These are phyloP conservation scores for Phoma herbarum DNA, from an alignment of 2,329 filamentous ascomycete species.

Conservation along the genomic window DNA sequence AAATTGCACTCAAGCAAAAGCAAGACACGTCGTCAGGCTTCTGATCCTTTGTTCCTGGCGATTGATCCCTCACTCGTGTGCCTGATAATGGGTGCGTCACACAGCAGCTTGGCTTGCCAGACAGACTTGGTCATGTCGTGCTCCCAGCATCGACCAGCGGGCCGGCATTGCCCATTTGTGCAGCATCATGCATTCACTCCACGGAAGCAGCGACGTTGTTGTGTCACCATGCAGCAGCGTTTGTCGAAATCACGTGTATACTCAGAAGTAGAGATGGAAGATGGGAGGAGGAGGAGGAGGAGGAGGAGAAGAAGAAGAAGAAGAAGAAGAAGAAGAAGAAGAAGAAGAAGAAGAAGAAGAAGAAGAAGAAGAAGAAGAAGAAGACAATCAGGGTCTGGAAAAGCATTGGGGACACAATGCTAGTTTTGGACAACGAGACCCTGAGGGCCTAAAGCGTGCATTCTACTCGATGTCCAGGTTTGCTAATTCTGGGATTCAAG, in stretches of 20 bases:
- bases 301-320: not conserved
- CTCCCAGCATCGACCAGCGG: slow-evolving; percentile 22
- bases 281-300: not conserved
- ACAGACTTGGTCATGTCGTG: slow-evolving; percentile 24
- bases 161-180: slow-evolving; percentile 28
- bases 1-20: slow-evolving; percentile 21
- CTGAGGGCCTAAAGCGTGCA: not conserved
- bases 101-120: slow-evolving; percentile 6
- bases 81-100: slow-evolving; percentile 8
- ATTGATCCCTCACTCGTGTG: slow-evolving; percentile 23
- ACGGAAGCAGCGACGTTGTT: slow-evolving; percentile 21
- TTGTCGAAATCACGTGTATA: not conserved
- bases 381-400: not conserved
- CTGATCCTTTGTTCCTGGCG: slow-evolving; percentile 26
- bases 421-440: not conserved
- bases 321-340: not conserved
- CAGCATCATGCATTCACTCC: slow-evolving; percentile 26
- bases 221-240: slow-evolving; percentile 8
- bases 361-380: not conserved
- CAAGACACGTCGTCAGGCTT: slow-evolving; percentile 23
- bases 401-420: not conserved
- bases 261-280: not conserved
- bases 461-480: not conserved
- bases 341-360: not conserved
- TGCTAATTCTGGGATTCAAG: not conserved